A percentile compares a stretch with the other conserved stretches of the same genome.
These are phyloP conservation scores for Hypoxylon lienhwacheense DNA, from an alignment of 495 filamentous ascomycete genomes.

Conservation along the genomic window DNA sequence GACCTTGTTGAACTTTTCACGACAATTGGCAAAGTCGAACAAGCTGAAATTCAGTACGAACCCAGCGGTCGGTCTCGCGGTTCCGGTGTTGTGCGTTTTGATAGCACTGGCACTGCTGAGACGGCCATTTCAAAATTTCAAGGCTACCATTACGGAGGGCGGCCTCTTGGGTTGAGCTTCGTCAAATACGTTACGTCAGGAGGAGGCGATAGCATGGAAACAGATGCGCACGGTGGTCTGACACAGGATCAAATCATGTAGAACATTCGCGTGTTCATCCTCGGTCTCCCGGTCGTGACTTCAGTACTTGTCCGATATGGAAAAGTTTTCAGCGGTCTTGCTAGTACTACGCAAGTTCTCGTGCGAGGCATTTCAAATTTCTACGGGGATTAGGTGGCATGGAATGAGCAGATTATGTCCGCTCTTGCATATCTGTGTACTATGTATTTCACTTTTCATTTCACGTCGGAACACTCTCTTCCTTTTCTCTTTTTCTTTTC, in stretches of 20 bases:
- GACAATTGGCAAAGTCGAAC: slow-evolving; percentile 96
- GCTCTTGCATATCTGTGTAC: slow-evolving; percentile 32
- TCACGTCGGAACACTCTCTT: slow-evolving; percentile 14
- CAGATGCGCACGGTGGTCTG: slow-evolving; percentile 70
- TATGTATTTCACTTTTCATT: slow-evolving; percentile 18
- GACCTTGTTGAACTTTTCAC: slow-evolving; percentile 95
- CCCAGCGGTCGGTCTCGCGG: slow-evolving; percentile 93
- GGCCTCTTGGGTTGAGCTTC: slow-evolving; percentile 87
- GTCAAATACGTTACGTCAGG: slow-evolving; percentile 81
- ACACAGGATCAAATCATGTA: slow-evolving; percentile 99
- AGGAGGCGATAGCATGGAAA: slow-evolving; percentile 77
- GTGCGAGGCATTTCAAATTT: slow-evolving; percentile 2
- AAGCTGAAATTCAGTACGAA: slow-evolving; percentile 98
- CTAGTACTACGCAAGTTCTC: slow-evolving; percentile 6
- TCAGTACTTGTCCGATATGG: background rate
- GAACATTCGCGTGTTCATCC: background rate
- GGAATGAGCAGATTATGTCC: slow-evolving; percentile 17
- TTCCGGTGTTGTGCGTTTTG: slow-evolving; percentile 93
- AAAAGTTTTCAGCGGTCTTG: background rate
- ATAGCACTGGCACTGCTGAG: slow-evolving; percentile 78
- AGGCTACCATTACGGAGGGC: slow-evolving; percentile 94
- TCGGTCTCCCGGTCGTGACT: background rate
- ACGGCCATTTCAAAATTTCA: slow-evolving; percentile 96
- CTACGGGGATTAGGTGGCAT: slow-evolving; percentile 13
- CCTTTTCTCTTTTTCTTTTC: slow-evolving; percentile 1